These are phyloP conservation scores for Fusarium subglutinans DNA, from an alignment of 2,329 filamentous ascomycete genomes.

Conservation along the genomic window DNA sequence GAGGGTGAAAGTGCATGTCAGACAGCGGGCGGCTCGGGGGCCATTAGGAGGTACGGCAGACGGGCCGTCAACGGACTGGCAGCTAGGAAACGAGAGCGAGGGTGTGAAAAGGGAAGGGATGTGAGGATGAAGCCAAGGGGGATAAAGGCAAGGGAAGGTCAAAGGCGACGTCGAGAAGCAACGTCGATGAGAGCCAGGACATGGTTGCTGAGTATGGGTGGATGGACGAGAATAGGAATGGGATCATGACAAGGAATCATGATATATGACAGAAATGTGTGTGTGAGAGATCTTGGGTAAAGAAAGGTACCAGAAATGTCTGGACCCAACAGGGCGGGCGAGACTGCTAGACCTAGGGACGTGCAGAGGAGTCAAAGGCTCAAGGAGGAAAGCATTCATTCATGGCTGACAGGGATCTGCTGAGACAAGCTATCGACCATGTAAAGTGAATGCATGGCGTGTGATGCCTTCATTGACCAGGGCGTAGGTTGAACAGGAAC, in stretches of 20 bases:
- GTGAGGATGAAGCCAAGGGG: constrained; percentile 23
- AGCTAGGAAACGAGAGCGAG: constrained; percentile 24
- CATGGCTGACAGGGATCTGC: constrained; percentile 26
- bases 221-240: constrained; percentile 8
- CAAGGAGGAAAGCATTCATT: constrained; percentile 12
- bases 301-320: constrained; percentile 29
- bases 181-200: constrained; percentile 41
- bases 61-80: constrained; percentile 38
- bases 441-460: constrained; percentile 34
- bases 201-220: constrained; percentile 15
- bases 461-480: constrained; percentile 31
- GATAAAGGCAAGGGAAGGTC: constrained; percentile 32
- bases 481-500: constrained; percentile 33
- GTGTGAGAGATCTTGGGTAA: constrained; percentile 17
- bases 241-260: constrained; percentile 10
- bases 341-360: constrained; percentile 4
- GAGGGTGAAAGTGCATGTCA: constrained; percentile 29
- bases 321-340: constrained; percentile 28
- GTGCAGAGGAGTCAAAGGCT: constrained; percentile 27
- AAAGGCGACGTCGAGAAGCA: constrained; percentile 38
- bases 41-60: constrained; percentile 40
- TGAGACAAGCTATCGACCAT: constrained; percentile 25
- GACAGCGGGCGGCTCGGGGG: constrained; percentile 34
- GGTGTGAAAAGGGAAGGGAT: constrained; percentile 36
- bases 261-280: constrained; percentile 28